These are phyloP conservation scores for Vitis vinifera DNA, from an alignment of 164 flowering plant species.

Conservation along the genomic window DNA sequence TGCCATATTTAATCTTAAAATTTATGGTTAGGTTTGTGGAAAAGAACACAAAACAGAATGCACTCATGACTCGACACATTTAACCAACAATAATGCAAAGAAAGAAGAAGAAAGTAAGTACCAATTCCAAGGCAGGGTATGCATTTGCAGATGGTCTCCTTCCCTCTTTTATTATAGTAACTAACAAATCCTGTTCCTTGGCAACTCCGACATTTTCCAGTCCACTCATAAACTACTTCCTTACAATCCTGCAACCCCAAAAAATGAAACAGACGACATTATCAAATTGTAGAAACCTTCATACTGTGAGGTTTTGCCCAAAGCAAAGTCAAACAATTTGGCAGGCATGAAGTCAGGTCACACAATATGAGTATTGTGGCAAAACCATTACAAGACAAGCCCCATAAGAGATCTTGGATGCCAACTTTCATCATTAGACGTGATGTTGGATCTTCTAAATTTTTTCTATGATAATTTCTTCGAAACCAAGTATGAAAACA, in stretches of 20 bases:
- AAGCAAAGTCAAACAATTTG: neutral
- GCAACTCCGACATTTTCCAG: conserved; percentile 93
- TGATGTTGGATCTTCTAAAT: too few species aligned
- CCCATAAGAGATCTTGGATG: too few species aligned
- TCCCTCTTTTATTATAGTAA: conserved; percentile 83
- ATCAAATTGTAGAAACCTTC: too few species aligned
- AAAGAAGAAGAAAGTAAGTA: conserved; percentile 29
- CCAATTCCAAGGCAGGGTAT: conserved; percentile 94
- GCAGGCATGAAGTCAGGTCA: neutral
- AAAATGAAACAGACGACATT: neutral
- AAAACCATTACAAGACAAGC: too few species aligned
- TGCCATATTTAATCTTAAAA: neutral
- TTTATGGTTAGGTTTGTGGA: neutral
- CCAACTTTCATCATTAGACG: too few species aligned
- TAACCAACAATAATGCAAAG: neutral
- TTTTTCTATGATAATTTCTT: too few species aligned
- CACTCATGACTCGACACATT: neutral
- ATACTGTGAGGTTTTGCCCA: neutral
- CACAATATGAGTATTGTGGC: too few species aligned
- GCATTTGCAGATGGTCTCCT: conserved; percentile 84
- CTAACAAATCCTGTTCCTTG: conserved; percentile 87
- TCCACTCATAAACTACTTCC: conserved; percentile 95
- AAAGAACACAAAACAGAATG: neutral
- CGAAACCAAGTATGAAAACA: too few species aligned
- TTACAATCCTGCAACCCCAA: conserved; percentile 70